phyloP scores from a whole-genome alignment of 1,139 yeast genomes.

The Suhomyces bolitotheri region DNA sequence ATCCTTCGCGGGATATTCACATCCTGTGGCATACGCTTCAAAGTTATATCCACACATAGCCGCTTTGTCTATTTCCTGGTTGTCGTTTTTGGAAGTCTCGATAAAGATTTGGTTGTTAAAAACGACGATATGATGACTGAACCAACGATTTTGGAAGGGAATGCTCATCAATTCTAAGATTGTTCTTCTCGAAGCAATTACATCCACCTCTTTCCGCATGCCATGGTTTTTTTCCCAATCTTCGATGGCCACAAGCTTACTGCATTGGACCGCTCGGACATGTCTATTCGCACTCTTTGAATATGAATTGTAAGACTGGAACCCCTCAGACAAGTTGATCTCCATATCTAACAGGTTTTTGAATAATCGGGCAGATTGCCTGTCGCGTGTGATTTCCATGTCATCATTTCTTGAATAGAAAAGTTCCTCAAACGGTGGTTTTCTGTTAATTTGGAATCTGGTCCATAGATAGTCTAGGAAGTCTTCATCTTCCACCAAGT shows the following conservation, averaged over 20 bases:
- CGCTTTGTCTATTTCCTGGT: not conserved
- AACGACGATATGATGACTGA: not conserved
- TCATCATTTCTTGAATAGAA: constrained; percentile 6
- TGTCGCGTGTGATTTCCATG: constrained; percentile 1
- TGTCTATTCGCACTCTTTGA: constrained; percentile 2
- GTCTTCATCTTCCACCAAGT: not conserved
- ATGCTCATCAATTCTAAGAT: constrained; percentile 1
- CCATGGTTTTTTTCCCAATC: constrained; percentile 3
- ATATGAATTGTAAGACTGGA: not conserved
- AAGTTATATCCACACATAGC: constrained; percentile 11
- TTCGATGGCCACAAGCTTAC: constrained; percentile 4
- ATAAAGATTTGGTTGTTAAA: constrained; percentile 7
- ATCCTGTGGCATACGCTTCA: constrained; percentile 6
- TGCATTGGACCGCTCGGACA: constrained; percentile 1
- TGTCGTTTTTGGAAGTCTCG: not conserved
- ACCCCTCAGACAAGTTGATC: constrained; percentile 3
- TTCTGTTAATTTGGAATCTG: not conserved
- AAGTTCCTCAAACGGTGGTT: constrained; percentile 3
- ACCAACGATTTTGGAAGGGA: not conserved
- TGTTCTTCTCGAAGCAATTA: constrained; percentile 7
- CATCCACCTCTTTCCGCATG: not conserved
- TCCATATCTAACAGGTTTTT: not conserved
- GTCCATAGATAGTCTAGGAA: not conserved
- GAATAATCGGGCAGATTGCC: constrained; percentile 1
- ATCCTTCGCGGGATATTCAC: constrained; percentile 3